Evolutionary conservation across 1,139 yeast genomes (phyloP).

Genomic region (Nakaseomyces delphensis): DNA sequence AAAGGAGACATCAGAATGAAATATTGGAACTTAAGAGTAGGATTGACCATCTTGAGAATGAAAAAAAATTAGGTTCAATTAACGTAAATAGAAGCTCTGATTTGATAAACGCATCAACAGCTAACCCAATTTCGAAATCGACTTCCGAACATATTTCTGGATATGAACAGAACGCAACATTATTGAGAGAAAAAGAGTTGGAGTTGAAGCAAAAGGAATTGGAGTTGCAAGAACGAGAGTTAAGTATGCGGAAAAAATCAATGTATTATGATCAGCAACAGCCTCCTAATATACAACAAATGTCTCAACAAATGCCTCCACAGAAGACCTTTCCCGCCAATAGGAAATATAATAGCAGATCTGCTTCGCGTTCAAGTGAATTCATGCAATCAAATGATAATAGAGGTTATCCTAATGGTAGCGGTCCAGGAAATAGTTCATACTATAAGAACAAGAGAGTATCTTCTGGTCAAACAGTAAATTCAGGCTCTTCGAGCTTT

Average conservation of each 20-base stretch:
- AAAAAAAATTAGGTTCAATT: not conserved
- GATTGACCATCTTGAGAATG: not conserved
- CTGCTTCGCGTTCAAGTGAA: constrained; percentile 1
- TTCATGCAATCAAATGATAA: not conserved
- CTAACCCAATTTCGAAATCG: constrained; percentile 1
- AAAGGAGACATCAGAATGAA: constrained; percentile 1
- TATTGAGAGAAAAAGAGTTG: constrained; percentile 31
- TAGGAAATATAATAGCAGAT: constrained; percentile 9
- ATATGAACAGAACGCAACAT: not conserved
- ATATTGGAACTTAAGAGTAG: not conserved
- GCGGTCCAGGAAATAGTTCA: not conserved
- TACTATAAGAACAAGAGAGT: constrained; percentile 8
- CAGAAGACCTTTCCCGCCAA: constrained; percentile 10
- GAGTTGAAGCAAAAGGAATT: constrained; percentile 41
- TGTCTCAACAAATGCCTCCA: constrained; percentile 10
- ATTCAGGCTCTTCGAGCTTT: not conserved
- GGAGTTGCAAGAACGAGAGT: constrained; percentile 37
- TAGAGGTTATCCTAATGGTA: not conserved
- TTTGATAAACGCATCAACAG: not conserved
- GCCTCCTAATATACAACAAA: not conserved
- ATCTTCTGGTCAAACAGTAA: constrained; percentile 1
- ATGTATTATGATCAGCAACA: constrained; percentile 6
- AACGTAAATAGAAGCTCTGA: constrained; percentile 1
- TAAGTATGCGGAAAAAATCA: constrained; percentile 11
- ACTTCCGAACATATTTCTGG: not conserved